Conservation (phyloP, 306 rosid genomes). For the Cyclanthera cordifolia region DNA sequence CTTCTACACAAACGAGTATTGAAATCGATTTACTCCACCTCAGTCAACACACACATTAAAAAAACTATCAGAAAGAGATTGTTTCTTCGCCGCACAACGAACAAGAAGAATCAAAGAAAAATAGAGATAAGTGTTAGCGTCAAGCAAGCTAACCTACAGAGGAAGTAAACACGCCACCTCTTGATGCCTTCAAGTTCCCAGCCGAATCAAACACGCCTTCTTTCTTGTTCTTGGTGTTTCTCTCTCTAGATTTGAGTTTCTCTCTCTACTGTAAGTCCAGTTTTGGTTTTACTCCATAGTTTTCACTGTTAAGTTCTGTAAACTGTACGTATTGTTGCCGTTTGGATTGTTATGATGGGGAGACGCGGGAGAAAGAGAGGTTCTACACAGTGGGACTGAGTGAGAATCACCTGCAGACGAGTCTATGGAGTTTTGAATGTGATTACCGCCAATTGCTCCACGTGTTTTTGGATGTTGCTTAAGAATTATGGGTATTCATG, state of each 20-base stretch:
- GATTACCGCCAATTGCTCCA: background rate
- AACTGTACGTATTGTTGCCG: background rate
- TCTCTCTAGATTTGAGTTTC: background rate
- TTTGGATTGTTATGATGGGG: background rate
- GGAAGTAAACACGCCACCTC: conserved; percentile 6
- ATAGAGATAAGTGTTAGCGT: background rate
- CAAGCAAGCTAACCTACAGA: background rate
- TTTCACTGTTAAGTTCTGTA: background rate
- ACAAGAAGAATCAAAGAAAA: conserved; percentile 22
- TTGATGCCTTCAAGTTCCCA: conserved; percentile 2
- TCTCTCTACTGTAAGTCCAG: background rate
- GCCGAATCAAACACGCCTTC: background rate
- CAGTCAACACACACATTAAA: background rate
- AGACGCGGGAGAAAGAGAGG: background rate
- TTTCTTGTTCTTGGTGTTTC: conserved; percentile 4
- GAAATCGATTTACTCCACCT: background rate
- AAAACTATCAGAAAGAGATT: background rate
- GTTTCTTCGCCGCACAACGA: conserved; percentile 30
- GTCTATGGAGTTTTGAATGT: background rate
- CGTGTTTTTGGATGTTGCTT: too few species aligned
- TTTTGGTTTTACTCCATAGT: background rate
- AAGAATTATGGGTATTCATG: too few species aligned
- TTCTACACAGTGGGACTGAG: background rate
- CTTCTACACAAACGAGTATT: background rate
- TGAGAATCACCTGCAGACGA: background rate